phyloP scores from a whole-genome alignment of 345 rosid species.

The Sapria himalayana region DNA sequence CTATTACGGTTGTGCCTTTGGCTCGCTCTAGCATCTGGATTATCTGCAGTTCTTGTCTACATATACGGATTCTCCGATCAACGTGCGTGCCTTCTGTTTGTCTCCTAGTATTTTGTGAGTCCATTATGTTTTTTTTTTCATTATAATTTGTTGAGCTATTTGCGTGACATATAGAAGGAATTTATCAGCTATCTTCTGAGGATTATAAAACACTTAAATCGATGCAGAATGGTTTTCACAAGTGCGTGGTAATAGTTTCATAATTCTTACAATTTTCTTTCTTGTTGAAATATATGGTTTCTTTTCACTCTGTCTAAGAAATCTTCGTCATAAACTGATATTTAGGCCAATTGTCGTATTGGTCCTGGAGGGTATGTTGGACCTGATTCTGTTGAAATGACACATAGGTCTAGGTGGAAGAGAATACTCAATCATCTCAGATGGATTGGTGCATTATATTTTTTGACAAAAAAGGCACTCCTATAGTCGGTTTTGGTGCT shows the following conservation, averaged over 20 bases:
- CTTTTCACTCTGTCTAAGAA: too few relatives aligned
- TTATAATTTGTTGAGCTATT: constrained; percentile 3
- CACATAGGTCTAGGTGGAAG: too few relatives aligned
- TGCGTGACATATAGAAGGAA: constrained; percentile 23
- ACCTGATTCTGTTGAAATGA: too few relatives aligned
- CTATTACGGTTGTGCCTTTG: constrained; percentile 36
- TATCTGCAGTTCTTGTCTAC: constrained; percentile 59
- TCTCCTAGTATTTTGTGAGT: constrained; percentile 1
- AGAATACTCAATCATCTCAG: too few relatives aligned
- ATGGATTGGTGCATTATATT: too few relatives aligned
- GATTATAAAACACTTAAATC: constrained; percentile 54
- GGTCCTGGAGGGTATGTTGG: too few relatives aligned
- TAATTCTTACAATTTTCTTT: not conserved
- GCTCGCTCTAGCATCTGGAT: constrained; percentile 42
- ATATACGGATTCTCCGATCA: constrained; percentile 53
- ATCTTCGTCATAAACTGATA: too few relatives aligned
- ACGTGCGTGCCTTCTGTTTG: constrained; percentile 15
- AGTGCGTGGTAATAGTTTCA: constrained; percentile 62
- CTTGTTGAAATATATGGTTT: not conserved
- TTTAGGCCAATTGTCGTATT: too few relatives aligned
- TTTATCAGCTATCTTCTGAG: constrained; percentile 28
- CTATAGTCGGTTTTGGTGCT: too few relatives aligned
- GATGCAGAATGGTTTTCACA: constrained; percentile 40
- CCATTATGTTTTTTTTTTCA: constrained; percentile 4
- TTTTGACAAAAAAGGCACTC: too few relatives aligned